Percentiles rank a stretch among this genome's conserved stretches.
Evolutionary conservation across 2,329 filamentous ascomycete genomes (phyloP).

Genomic region (Ciborinia camelliae): DNA sequence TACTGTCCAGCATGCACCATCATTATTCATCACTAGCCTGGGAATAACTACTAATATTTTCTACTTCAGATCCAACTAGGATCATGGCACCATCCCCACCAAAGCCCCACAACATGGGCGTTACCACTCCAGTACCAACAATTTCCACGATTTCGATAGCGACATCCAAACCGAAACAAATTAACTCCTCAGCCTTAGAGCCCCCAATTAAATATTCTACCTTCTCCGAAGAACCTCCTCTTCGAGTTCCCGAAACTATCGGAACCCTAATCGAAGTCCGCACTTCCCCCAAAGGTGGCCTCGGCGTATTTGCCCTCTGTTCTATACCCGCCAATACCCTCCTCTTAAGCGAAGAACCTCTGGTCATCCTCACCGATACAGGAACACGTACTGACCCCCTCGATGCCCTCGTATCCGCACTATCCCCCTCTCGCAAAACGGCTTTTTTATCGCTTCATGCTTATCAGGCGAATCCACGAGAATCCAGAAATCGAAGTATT

Average conservation of each 20-base stretch:
- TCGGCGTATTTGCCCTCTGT: conserved; percentile 29
- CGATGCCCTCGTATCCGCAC: conserved; percentile 20
- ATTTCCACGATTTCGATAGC: neutral
- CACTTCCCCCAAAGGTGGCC: conserved; percentile 24
- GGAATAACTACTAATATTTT: conserved; percentile 22
- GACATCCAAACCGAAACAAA: neutral
- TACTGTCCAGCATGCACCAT: neutral
- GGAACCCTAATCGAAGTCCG: conserved; percentile 26
- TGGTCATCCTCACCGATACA: conserved; percentile 26
- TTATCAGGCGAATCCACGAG: conserved; percentile 22
- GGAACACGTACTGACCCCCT: conserved; percentile 26
- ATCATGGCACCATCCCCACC: neutral
- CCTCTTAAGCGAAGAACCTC: conserved; percentile 28
- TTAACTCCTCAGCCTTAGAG: neutral
- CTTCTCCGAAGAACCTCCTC: conserved; percentile 12
- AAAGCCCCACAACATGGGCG: neutral
- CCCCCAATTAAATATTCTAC: conserved; percentile 9
- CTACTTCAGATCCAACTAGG: conserved; percentile 15
- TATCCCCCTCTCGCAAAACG: conserved; percentile 21
- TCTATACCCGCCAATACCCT: conserved; percentile 26
- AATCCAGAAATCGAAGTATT: conserved; percentile 25
- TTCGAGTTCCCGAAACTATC: conserved; percentile 28
- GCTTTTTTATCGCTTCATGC: conserved; percentile 24
- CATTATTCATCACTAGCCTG: conserved; percentile 11
- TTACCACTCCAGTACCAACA: neutral